Evolutionary conservation across 129 eudicot genomes (phyloP).

Genomic region (Erigeron canadensis): DNA sequence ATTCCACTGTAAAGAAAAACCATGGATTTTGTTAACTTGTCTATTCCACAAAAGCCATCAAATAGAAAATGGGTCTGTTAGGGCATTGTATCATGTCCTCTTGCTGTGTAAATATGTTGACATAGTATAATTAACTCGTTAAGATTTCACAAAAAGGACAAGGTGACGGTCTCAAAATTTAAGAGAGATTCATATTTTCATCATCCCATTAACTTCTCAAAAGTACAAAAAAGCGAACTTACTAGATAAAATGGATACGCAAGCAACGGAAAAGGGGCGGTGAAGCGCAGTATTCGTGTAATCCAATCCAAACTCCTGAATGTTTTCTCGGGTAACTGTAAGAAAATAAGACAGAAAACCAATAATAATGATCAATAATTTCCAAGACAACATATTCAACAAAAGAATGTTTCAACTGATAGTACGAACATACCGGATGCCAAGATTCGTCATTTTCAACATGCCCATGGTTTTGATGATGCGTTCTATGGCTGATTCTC

Average conservation of each 20-base stretch:
- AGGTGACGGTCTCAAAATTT: not conserved
- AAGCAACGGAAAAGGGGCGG: conserved; percentile 62
- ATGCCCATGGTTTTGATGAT: conserved; percentile 66
- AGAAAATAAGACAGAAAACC: not conserved
- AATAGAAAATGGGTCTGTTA: conserved; percentile 1
- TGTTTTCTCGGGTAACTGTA: conserved; percentile 49
- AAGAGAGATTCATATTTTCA: no score
- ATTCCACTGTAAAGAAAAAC: conserved; percentile 39
- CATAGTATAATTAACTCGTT: no score
- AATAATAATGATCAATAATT: not conserved
- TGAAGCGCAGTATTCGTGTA: conserved; percentile 46
- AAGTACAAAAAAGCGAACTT: conserved; percentile 20
- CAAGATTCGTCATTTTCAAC: conserved; percentile 62
- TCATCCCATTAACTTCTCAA: not conserved
- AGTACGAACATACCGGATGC: conserved; percentile 51
- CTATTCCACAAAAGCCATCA: conserved; percentile 6
- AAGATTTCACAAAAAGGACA: conserved; percentile 14
- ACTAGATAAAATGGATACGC: conserved; percentile 61
- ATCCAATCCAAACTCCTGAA: conserved; percentile 48
- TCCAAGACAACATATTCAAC: conserved; percentile 2
- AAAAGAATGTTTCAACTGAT: not conserved
- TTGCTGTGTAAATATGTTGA: not conserved
- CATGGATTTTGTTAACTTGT: not conserved
- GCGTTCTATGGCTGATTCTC: conserved; percentile 70
- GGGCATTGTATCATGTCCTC: not conserved